Evolutionary conservation across 192 early-diverging fungal species (phyloP).

Genomic region (Podila epicladia): DNA sequence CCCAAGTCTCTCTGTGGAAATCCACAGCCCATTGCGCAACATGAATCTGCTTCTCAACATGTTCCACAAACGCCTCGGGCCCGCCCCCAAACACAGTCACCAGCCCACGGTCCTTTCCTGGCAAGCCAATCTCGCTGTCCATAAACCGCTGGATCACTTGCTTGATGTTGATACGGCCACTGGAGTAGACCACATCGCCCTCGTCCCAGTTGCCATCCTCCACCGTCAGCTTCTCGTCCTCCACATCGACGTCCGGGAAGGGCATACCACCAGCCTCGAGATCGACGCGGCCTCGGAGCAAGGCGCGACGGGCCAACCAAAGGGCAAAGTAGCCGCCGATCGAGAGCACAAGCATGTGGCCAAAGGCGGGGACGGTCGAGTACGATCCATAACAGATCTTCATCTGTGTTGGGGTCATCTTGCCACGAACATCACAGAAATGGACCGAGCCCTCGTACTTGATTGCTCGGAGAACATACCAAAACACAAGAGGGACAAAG

Average conservation of each 20-base stretch:
- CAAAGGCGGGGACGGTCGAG: slow-evolving; percentile 3
- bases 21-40: slow-evolving; percentile 30
- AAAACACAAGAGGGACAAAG: slow-evolving; percentile 24
- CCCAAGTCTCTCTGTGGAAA: slow-evolving; percentile 49
- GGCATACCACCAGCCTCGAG: slow-evolving; percentile 11
- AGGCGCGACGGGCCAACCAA: slow-evolving; percentile 19
- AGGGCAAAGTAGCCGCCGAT: slow-evolving; percentile 29
- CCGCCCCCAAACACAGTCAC: slow-evolving; percentile 47
- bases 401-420: slow-evolving; percentile 19
- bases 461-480: slow-evolving; percentile 30
- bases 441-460: slow-evolving; percentile 26
- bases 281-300: slow-evolving; percentile 11
- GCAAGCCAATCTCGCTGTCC: slow-evolving; percentile 12
- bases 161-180: slow-evolving; percentile 40
- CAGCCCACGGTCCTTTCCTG: background rate
- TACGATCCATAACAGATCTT: slow-evolving; percentile 48
- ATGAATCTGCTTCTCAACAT: slow-evolving; percentile 26
- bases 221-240: slow-evolving; percentile 37
- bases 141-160: slow-evolving; percentile 29
- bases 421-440: slow-evolving; percentile 23
- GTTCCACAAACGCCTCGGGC: slow-evolving; percentile 46
- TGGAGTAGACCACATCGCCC: slow-evolving; percentile 46
- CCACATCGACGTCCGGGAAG: slow-evolving; percentile 29
- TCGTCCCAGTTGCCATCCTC: slow-evolving; percentile 53
- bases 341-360: slow-evolving; percentile 9